Evolutionary conservation across 78 protist species (phyloP), one percentile per base, ranked within the genome.

Genomic region (Cavenderia fasciculata): DNA sequence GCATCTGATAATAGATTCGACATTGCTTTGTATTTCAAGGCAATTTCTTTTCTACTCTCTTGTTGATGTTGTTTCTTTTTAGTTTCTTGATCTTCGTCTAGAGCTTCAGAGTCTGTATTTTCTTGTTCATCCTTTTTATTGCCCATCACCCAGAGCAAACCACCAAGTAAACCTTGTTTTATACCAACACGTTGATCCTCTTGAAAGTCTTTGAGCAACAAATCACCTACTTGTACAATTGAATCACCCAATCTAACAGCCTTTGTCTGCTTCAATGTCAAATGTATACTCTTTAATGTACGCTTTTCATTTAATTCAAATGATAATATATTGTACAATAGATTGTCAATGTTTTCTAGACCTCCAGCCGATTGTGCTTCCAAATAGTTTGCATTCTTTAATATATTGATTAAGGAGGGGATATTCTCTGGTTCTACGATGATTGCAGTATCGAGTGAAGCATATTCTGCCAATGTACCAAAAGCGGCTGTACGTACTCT

Each of bases 231-330:
- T 19, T 33, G 29, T 11, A 5, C 33, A 4, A 46, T 8, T 29
- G 57, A 2, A 1, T 23, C 46, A 27, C 47, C 69, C 2, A 82
- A 29, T 51, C 51, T 14, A 44, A 82, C 56, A 12, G 90, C 41
- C 59, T 82, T 82, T 23, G 90, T 82, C 34, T 41, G 66, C 18
- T 54, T 51, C 8, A 61, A 18, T 56, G 46, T 63, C n/a, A 49
- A 29, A 44, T 82, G 90, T 14, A 70, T 59, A 31, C 69, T 68
- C 46, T 82, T 82, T 27, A 82, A 47, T 1, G 59, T 27, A 38
- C 90, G 51, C 59, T 57, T 82, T 56, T 82, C 79, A n/a, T 52
- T 52, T 16, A 82, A 25, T 43, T 82, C 90, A 4, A 25, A 21
- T 5, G 19, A 5, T 18, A 82, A 31, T 41, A 69, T 11, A 14